These are phyloP conservation scores for Polyplosphaeria fusca DNA, from an alignment of 495 filamentous ascomycete genomes.

Conservation along the genomic window DNA sequence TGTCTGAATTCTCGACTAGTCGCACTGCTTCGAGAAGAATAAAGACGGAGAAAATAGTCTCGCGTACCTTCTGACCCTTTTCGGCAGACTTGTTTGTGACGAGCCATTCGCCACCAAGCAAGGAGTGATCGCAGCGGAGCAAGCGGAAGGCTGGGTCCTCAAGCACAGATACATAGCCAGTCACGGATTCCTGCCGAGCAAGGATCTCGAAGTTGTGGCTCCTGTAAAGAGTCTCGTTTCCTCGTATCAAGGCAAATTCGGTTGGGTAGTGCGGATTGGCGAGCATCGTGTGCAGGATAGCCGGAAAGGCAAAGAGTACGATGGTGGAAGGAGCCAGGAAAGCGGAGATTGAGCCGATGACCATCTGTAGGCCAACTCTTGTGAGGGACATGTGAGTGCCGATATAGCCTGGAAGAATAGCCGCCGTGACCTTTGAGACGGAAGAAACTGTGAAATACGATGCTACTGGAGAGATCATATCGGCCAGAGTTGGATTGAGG, in stretches of 20 bases:
- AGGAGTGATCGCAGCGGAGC: slow-evolving; percentile 88
- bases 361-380: slow-evolving; percentile 65
- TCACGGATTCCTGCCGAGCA: slow-evolving; percentile 76
- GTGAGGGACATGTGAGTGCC: slow-evolving; percentile 63
- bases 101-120: slow-evolving; percentile 93
- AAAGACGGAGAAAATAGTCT: slow-evolving; percentile 92
- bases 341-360: slow-evolving; percentile 61
- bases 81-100: slow-evolving; percentile 45
- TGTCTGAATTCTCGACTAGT: slow-evolving; percentile 54
- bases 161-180: slow-evolving; percentile 88
- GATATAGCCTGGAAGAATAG: slow-evolving; percentile 54
- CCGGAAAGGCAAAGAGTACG: slow-evolving; percentile 61
- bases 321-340: slow-evolving; percentile 65
- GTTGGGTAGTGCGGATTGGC: slow-evolving; percentile 70
- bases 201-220: slow-evolving; percentile 60
- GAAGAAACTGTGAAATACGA: slow-evolving; percentile 63
- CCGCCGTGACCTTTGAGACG: slow-evolving; percentile 51
- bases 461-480: slow-evolving; percentile 57
- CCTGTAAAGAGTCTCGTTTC: slow-evolving; percentile 61
- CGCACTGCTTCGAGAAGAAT: slow-evolving; percentile 88
- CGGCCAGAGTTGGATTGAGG: slow-evolving; percentile 46
- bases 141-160: slow-evolving; percentile 70
- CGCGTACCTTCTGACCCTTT: slow-evolving; percentile 50
- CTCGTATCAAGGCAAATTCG: slow-evolving; percentile 47
- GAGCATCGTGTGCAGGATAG: slow-evolving; percentile 64